Conservation (phyloP, 2,329 filamentous ascomycete genomes). For the Bipolaris oryzae region DNA sequence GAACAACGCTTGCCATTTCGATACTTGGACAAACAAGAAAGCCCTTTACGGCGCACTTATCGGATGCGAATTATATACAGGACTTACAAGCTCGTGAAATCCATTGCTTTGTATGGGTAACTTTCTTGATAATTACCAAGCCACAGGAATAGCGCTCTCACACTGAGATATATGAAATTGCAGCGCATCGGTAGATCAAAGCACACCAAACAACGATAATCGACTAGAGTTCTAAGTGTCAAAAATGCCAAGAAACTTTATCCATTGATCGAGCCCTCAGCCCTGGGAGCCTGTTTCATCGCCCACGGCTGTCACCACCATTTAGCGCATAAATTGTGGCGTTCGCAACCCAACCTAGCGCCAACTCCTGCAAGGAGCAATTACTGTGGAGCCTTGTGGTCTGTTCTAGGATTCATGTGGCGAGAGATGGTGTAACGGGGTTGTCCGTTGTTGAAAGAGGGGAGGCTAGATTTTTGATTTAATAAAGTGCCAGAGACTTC, state of each 20-base stretch:
- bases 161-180: too few relatives aligned
- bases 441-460: not conserved
- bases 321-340: conserved; percentile 9
- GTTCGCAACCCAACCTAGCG: conserved; percentile 7
- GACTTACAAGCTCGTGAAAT: too few relatives aligned
- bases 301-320: not conserved
- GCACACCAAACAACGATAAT: not conserved
- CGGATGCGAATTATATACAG: too few relatives aligned
- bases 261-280: not conserved
- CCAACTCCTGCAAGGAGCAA: conserved; percentile 7
- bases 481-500: too few relatives aligned
- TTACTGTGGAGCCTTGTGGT: not conserved
- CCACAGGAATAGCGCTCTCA: too few relatives aligned
- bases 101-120: too few relatives aligned
- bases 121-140: too few relatives aligned
- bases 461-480: not conserved
- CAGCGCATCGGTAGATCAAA: not conserved
- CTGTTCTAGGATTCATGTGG: not conserved
- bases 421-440: conserved; percentile 2
- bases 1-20: too few relatives aligned
- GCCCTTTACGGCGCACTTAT: too few relatives aligned
- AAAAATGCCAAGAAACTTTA: conserved; percentile 4
- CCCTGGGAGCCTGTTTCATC: not conserved
- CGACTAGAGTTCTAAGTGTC: not conserved
- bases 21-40: too few relatives aligned